Base-by-base conservation (phyloP, 495 filamentous ascomycete species). In the Pyrenula massariospora region DNA sequence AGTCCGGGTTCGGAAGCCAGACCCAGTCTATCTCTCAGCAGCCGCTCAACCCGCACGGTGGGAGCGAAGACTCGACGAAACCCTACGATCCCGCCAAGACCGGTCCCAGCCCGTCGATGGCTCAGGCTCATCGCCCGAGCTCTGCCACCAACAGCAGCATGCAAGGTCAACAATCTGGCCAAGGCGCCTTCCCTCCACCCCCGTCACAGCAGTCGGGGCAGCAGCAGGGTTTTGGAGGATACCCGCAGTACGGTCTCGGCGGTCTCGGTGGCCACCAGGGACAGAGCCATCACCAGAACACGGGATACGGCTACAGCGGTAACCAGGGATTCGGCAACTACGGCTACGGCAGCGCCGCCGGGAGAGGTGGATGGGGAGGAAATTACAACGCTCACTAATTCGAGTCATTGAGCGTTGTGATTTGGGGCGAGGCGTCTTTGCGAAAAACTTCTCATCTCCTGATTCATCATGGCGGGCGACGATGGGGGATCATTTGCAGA, bases 21-120 rank as follows among this genome's bases (percentile, higher is more conserved):
- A 78, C 73, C 47, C 87, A 85, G 64, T 78, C 79, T 24, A 84
- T 84, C 24, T 70, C 76, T n/a, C 79, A 84, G 56, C 84, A 85
- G 59, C 77, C 81, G 54, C 74, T 77, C 24, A 81, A 78, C 52
- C 76, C 77, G 10, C 82, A 81, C 58, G 66, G 71, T 22, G 77
- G 75, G 53, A 68, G 68, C 42, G 83, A 84, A 54, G 89, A 95
- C 62, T 72, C 86, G 1, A 70, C 91, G 64, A 95, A 95, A 76
- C 81, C 82, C 19, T 89, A 81, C 59, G 85, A 85, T 42, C 85
- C 88, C 24, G 73, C 83, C 55, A 93, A 94, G 63, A 72, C 83
- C 31, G 89, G 88, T 3, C 90, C 91, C 2, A 94, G 89, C 69
- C 91, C 91, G 24, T 89, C 89, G 5, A 80, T 95, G 24, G 84